Evolutionary conservation across 331 rosid genomes (phyloP).

Genomic region (Saraca asoca): DNA sequence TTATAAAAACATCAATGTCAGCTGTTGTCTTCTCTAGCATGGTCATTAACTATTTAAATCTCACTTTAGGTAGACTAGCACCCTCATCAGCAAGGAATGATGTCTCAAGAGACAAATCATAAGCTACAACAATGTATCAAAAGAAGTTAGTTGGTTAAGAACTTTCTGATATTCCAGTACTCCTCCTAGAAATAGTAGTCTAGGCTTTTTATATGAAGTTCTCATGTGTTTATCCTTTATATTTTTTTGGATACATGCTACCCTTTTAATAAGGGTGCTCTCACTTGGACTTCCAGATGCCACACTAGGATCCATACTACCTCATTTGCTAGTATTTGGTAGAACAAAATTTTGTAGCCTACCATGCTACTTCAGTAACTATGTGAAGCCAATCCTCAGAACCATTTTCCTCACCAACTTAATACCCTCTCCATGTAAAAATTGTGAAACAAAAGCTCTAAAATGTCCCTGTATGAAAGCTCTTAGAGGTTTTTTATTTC

Average conservation of each 20-base stretch:
- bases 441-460: conserved; percentile 89
- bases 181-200: conserved; percentile 84
- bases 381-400: conserved; percentile 82
- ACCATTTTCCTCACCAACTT: conserved; percentile 57
- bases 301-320: conserved; percentile 93
- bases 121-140: too few species aligned
- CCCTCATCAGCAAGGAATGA: too few species aligned
- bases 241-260: conserved; percentile 91
- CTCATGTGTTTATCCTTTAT: conserved; percentile 98
- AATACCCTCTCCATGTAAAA: conserved; percentile 82
- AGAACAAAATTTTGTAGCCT: conserved; percentile 91
- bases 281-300: conserved; percentile 82
- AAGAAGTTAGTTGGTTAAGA: too few species aligned
- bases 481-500: conserved; percentile 75
- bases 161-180: too few species aligned
- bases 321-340: conserved; percentile 95
- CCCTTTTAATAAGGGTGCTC: conserved; percentile 82
- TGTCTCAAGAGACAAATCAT: too few species aligned
- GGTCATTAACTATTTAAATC: too few species aligned
- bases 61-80: too few species aligned
- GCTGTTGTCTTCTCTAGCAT: too few species aligned
- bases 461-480: conserved; percentile 86
- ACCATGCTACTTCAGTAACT: conserved; percentile 76
- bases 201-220: conserved; percentile 71
- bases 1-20: too few species aligned